Conservation (phyloP, 1,284 basidiomycete genomes). For the Papiliotrema laurentii region DNA sequence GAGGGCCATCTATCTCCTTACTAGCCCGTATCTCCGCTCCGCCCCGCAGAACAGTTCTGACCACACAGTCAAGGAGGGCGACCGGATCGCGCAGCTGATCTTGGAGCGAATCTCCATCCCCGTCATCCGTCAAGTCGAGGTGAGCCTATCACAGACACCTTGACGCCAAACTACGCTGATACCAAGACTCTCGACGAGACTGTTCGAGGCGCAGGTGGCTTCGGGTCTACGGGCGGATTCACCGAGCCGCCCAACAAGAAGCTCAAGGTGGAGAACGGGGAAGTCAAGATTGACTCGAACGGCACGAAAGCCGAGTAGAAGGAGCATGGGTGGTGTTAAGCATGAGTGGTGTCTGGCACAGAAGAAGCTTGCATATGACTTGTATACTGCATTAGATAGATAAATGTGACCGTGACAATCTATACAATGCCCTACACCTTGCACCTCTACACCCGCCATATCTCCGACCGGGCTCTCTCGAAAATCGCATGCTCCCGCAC, state of each 20-base stretch:
- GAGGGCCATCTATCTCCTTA: too few relatives aligned
- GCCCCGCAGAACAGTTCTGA: neutral
- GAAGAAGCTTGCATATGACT: too few relatives aligned
- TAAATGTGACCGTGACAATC: too few relatives aligned
- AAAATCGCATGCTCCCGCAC: conserved; percentile 38
- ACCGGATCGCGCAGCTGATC: conserved; percentile 91
- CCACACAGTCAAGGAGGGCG: conserved; percentile 72
- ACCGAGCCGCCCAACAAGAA: conserved; percentile 17
- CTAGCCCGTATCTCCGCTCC: neutral
- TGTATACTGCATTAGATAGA: too few relatives aligned
- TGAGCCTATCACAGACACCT: conserved; percentile 44
- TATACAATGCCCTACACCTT: too few relatives aligned
- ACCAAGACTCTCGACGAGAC: conserved; percentile 70
- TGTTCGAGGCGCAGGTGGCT: conserved; percentile 76
- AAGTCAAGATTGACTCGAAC: neutral
- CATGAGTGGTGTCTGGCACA: too few relatives aligned
- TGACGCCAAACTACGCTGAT: neutral
- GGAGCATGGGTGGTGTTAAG: neutral
- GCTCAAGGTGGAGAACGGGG: conserved; percentile 20
- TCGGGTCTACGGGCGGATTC: conserved; percentile 83
- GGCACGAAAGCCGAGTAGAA: too few relatives aligned
- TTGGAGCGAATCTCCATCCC: conserved; percentile 87
- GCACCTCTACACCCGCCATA: conserved; percentile 40
- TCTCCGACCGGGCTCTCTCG: conserved; percentile 45
- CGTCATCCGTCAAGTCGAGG: conserved; percentile 76